Evolutionary conservation across 331 rosid genomes (phyloP).

Genomic region (Cydonia oblonga): DNA sequence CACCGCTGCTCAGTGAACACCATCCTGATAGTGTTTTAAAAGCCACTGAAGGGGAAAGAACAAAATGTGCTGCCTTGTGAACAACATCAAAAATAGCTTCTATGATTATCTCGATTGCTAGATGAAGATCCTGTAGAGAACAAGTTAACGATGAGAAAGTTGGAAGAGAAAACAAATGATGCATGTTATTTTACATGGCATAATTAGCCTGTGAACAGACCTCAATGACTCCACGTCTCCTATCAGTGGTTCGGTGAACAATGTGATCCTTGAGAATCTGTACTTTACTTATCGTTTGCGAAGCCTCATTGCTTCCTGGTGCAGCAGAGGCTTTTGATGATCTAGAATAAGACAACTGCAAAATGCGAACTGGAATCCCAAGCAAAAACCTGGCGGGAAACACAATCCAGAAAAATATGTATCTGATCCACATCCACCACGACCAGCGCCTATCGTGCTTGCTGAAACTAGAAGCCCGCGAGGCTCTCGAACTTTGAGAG

Average conservation of each 20-base stretch:
- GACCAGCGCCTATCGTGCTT: slow-evolving; percentile 26
- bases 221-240: slow-evolving; percentile 94
- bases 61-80: slow-evolving; percentile 60
- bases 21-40: slow-evolving; percentile 29
- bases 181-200: background rate
- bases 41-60: slow-evolving; percentile 66
- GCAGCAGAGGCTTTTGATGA: slow-evolving; percentile 14
- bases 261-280: slow-evolving; percentile 58
- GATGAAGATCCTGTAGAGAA: slow-evolving; percentile 73
- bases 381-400: slow-evolving; percentile 46
- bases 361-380: slow-evolving; percentile 37
- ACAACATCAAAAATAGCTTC: slow-evolving; percentile 69
- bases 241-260: slow-evolving; percentile 66
- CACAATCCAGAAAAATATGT: slow-evolving; percentile 42
- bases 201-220: slow-evolving; percentile 18
- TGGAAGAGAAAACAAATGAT: background rate
- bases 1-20: slow-evolving; percentile 25
- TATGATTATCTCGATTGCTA: slow-evolving; percentile 62
- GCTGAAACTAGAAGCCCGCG: slow-evolving; percentile 28
- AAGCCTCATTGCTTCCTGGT: slow-evolving; percentile 21
- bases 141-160: background rate
- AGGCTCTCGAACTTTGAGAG: slow-evolving; percentile 53
- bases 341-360: slow-evolving; percentile 15
- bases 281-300: slow-evolving; percentile 25
- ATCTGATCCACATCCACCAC: slow-evolving; percentile 57